These are phyloP conservation scores for Lasiodiplodia gonubiensis DNA, from an alignment of 2,329 filamentous ascomycete genomes.

Conservation along the genomic window DNA sequence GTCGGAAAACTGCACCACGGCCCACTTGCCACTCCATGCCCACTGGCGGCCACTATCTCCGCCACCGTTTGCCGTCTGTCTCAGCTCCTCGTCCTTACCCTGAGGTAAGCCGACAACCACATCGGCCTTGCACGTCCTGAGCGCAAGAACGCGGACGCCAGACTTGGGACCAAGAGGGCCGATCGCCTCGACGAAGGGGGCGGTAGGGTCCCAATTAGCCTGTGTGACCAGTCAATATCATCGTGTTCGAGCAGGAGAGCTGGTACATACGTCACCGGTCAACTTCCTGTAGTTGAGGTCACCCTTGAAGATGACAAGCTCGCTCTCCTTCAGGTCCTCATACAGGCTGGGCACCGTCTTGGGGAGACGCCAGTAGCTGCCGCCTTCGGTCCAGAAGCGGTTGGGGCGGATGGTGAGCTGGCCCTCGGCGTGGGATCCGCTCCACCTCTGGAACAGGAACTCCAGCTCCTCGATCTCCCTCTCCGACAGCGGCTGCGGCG, in stretches of 20 bases:
- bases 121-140: conserved; percentile 96
- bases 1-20: conserved; percentile 84
- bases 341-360: conserved; percentile 68
- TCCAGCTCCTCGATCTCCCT: conserved; percentile 70
- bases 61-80: conserved; percentile 69
- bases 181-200: conserved; percentile 81
- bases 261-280: conserved; percentile 75
- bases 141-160: conserved; percentile 80
- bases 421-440: conserved; percentile 77
- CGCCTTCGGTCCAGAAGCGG: conserved; percentile 86
- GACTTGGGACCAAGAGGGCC: conserved; percentile 83
- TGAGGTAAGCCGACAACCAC: conserved; percentile 86
- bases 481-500: conserved; percentile 67
- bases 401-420: conserved; percentile 83
- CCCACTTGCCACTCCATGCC: conserved; percentile 97
- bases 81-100: conserved; percentile 83
- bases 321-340: conserved; percentile 79
- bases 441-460: conserved; percentile 86
- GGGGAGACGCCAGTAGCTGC: conserved; percentile 88
- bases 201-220: conserved; percentile 84
- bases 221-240: conserved; percentile 42
- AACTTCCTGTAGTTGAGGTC: conserved; percentile 97
- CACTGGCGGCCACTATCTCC: conserved; percentile 77
- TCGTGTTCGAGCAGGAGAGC: background rate
- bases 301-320: conserved; percentile 95